Percentiles rank a stretch among this genome's conserved stretches.
phyloP scores from a whole-genome alignment of 805 yeast species.

The Dipodascopsis tothii region DNA sequence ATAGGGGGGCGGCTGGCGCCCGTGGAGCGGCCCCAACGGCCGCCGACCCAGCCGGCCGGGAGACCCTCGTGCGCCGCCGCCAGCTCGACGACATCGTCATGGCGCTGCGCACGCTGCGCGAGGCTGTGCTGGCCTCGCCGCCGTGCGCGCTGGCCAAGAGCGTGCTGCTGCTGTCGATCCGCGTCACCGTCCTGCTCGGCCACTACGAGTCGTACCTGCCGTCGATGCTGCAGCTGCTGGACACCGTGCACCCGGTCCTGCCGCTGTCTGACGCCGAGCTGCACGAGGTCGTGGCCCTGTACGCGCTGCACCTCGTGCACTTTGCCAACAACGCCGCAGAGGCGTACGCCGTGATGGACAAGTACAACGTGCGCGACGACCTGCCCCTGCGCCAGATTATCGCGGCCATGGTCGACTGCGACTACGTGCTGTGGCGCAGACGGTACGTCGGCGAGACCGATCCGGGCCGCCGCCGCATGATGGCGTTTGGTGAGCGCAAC shows the following conservation, averaged over 20 bases:
- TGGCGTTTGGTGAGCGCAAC: slow-evolving; percentile 17
- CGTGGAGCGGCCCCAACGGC: too few species aligned
- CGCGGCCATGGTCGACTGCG: slow-evolving; percentile 22
- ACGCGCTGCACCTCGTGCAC: slow-evolving; percentile 38
- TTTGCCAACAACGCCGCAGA: slow-evolving; percentile 14
- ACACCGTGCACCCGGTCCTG: slow-evolving; percentile 19
- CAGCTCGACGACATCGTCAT: slow-evolving; percentile 10
- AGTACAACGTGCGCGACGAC: slow-evolving; percentile 10
- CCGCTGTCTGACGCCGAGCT: slow-evolving; percentile 32
- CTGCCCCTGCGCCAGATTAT: slow-evolving; percentile 13
- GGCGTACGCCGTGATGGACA: slow-evolving; percentile 21
- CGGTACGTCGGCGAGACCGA: slow-evolving; percentile 11
- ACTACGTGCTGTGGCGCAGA: slow-evolving; percentile 21
- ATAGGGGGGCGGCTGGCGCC: too few species aligned
- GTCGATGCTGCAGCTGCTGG: slow-evolving; percentile 40
- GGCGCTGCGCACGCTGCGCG: slow-evolving; percentile 40
- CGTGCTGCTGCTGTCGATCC: slow-evolving; percentile 45
- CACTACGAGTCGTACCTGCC: slow-evolving; percentile 52
- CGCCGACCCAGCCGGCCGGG: background rate
- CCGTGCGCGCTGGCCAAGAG: slow-evolving; percentile 37
- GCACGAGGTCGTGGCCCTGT: slow-evolving; percentile 37
- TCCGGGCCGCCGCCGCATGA: slow-evolving; percentile 17
- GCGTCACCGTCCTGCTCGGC: slow-evolving; percentile 41
- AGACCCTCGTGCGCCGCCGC: background rate
- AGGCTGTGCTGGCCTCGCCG: slow-evolving; percentile 40